Evolutionary conservation across 352 stramenopile genomes (phyloP).

Genomic region (Phytopythium mirpurense): DNA sequence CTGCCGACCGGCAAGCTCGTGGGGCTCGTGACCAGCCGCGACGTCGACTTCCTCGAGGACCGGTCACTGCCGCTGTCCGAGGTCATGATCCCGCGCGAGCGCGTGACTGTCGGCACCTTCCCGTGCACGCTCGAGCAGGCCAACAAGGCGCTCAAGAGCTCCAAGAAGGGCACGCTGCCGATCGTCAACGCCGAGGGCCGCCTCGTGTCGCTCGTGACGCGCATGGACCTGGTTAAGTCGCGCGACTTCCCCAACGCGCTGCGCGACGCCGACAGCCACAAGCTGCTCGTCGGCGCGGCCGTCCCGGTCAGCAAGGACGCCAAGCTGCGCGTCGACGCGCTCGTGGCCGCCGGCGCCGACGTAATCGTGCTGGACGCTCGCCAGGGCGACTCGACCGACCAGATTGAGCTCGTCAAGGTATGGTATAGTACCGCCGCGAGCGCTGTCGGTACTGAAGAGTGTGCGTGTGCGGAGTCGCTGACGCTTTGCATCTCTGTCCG

Average conservation of each 20-base stretch:
- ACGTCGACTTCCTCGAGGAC: slow-evolving; percentile 97
- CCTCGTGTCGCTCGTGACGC: slow-evolving; percentile 96
- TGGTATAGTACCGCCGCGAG: background rate
- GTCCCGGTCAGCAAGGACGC: slow-evolving; percentile 95
- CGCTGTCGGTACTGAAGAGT: background rate
- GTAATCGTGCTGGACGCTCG: slow-evolving; percentile 98
- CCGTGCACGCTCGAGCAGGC: slow-evolving; percentile 92
- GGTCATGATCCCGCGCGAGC: slow-evolving; percentile 72
- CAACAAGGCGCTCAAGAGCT: slow-evolving; percentile 95
- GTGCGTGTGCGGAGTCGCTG: background rate
- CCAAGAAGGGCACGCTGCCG: slow-evolving; percentile 98
- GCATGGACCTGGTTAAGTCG: slow-evolving; percentile 96
- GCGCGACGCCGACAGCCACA: slow-evolving; percentile 90
- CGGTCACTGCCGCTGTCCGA: slow-evolving; percentile 45
- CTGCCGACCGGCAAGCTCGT: slow-evolving; percentile 94
- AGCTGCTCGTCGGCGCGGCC: slow-evolving; percentile 94
- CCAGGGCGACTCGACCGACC: slow-evolving; percentile 93
- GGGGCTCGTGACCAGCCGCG: slow-evolving; percentile 97
- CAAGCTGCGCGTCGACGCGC: slow-evolving; percentile 75
- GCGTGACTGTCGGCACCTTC: slow-evolving; percentile 90
- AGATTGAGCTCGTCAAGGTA: slow-evolving; percentile 61
- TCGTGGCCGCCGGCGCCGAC: slow-evolving; percentile 93
- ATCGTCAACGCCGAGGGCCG: slow-evolving; percentile 95
- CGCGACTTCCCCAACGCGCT: slow-evolving; percentile 93
- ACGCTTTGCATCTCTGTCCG: background rate